Evolutionary conservation across 345 rosid genomes (phyloP).

Genomic region (Eucalyptus melliodora): DNA sequence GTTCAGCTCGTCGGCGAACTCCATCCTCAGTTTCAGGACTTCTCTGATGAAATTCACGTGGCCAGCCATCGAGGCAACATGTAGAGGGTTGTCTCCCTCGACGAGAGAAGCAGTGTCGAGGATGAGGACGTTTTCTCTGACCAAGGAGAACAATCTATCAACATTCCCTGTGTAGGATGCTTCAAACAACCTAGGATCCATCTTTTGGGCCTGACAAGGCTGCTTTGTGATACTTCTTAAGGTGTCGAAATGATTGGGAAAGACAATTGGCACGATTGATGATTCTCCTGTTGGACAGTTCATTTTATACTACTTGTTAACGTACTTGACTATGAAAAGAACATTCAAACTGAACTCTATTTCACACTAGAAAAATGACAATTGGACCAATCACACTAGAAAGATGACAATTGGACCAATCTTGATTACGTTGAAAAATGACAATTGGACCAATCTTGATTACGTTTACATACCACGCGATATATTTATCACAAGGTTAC

Average conservation of each 20-base stretch:
- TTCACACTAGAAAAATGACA: background rate
- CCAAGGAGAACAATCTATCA: background rate
- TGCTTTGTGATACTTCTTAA: background rate
- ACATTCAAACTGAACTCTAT: background rate
- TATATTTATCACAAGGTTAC: background rate
- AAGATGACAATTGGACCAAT: background rate
- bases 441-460: background rate
- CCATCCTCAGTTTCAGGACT: slow-evolving; percentile 1
- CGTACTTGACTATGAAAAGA: background rate
- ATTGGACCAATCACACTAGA: background rate
- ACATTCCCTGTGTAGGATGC: slow-evolving; percentile 1
- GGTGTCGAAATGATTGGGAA: background rate
- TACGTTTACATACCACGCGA: background rate
- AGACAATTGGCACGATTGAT: background rate
- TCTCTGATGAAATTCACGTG: slow-evolving; percentile 11
- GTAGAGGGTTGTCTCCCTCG: slow-evolving; percentile 4
- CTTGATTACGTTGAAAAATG: background rate
- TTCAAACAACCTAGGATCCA: slow-evolving; percentile 4
- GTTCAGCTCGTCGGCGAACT: slow-evolving; percentile 4
- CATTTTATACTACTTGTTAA: background rate
- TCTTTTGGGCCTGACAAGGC: background rate
- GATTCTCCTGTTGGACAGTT: background rate
- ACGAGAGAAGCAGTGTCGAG: background rate
- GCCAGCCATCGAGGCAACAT: slow-evolving; percentile 14
- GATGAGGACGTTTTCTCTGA: background rate